phyloP scores from a whole-genome alignment of 176 grass and related monocot genomes.

The Phoenix dactylifera region DNA sequence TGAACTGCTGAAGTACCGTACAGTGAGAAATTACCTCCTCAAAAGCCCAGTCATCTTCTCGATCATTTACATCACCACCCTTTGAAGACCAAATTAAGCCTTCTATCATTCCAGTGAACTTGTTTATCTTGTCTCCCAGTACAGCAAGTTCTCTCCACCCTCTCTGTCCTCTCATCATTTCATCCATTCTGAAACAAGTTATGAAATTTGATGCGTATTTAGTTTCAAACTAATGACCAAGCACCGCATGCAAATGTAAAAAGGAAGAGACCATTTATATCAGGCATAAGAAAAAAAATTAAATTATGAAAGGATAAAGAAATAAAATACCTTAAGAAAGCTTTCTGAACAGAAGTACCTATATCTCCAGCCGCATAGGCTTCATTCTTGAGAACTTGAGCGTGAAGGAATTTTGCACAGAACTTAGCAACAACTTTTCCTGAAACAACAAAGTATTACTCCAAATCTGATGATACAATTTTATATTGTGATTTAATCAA shows the following conservation, averaged over 20 bases:
- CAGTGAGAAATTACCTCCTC: conserved; percentile 55
- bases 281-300: conserved; percentile 7
- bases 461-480: no score
- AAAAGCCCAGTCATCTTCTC: conserved; percentile 59
- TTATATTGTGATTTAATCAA: no score
- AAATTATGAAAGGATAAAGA: conserved; percentile 2
- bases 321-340: conserved; percentile 26
- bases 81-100: conserved; percentile 86
- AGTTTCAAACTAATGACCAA: no score
- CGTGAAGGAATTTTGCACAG: conserved; percentile 28
- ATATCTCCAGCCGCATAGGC: conserved; percentile 12
- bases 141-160: conserved; percentile 85
- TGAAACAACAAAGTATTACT: conserved; percentile 26
- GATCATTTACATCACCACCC: conserved; percentile 44
- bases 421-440: conserved; percentile 51
- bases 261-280: no score
- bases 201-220: conserved; percentile 7
- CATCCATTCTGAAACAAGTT: conserved; percentile 78
- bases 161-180: conserved; percentile 98
- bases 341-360: conserved; percentile 14
- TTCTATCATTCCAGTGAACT: conserved; percentile 82
- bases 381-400: conserved; percentile 20
- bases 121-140: conserved; percentile 87
- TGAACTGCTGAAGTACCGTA: neutral
- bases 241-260: no score